Evolutionary conservation across 2,329 filamentous ascomycete species (phyloP).

Genomic region (Colletotrichum neosansevieriae): DNA sequence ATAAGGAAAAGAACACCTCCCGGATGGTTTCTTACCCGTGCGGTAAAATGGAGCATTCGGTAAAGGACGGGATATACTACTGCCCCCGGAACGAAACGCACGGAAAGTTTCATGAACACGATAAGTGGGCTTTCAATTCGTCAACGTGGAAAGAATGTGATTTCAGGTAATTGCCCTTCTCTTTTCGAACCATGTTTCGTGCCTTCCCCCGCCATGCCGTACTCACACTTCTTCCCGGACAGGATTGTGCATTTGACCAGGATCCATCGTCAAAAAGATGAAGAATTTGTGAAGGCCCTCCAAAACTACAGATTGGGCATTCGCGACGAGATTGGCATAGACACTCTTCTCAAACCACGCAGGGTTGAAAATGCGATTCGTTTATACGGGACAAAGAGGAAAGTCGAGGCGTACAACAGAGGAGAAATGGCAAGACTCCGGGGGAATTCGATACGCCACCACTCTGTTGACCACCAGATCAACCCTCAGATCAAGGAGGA

Average conservation of each 20-base stretch:
- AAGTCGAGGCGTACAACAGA: not conserved
- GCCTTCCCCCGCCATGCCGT: too few species aligned
- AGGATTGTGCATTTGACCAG: conserved; percentile 62
- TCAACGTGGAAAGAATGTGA: conserved; percentile 65
- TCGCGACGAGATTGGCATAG: conserved; percentile 51
- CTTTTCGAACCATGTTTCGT: not conserved
- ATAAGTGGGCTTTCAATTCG: conserved; percentile 73
- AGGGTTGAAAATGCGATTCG: conserved; percentile 43
- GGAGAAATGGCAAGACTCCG: not conserved
- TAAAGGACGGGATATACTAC: not conserved
- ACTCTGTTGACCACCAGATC: not conserved
- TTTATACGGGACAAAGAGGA: not conserved
- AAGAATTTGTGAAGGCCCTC: conserved; percentile 65
- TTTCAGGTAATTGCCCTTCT: conserved; percentile 51
- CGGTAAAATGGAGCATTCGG: not conserved
- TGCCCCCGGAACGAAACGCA: not conserved
- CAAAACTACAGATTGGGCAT: conserved; percentile 65
- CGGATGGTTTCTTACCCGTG: not conserved
- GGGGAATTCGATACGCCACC: too few species aligned
- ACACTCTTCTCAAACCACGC: conserved; percentile 59
- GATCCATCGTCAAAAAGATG: conserved; percentile 69
- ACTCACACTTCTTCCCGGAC: not conserved
- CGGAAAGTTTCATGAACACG: conserved; percentile 49
- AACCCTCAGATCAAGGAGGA: not conserved
- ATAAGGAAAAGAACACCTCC: not conserved